These are phyloP conservation scores for Penicillium nordicum DNA, from an alignment of 2,329 filamentous ascomycete species.

Conservation along the genomic window DNA sequence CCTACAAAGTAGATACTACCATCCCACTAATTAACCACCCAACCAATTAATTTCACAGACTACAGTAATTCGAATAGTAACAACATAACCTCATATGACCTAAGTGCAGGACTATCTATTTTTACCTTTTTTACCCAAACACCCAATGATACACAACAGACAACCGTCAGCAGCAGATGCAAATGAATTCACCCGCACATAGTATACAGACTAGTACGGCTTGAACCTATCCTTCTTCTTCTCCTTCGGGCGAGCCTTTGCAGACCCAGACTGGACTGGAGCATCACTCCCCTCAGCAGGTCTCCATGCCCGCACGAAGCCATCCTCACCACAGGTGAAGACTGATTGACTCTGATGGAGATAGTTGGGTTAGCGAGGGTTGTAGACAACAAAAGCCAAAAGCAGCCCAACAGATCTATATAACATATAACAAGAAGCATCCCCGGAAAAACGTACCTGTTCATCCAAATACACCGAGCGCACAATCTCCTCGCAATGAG, in stretches of 20 bases:
- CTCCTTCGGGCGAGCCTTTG: conserved; percentile 31
- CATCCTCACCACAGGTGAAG: conserved; percentile 47
- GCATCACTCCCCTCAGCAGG: conserved; percentile 20
- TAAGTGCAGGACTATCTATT: conserved; percentile 9
- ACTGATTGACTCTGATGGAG: conserved; percentile 35
- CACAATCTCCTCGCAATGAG: conserved; percentile 49
- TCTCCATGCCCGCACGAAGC: conserved; percentile 41
- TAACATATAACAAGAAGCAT: background rate
- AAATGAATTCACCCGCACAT: conserved; percentile 3
- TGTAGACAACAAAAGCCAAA: background rate
- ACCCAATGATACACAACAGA: conserved; percentile 19
- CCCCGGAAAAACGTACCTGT: conserved; percentile 32
- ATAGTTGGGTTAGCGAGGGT: background rate
- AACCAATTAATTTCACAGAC: background rate
- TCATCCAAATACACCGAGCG: conserved; percentile 47
- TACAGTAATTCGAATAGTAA: background rate
- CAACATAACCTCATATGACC: background rate
- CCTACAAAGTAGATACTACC: background rate
- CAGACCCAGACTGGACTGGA: conserved; percentile 14
- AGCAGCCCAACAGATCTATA: background rate
- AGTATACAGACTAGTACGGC: conserved; percentile 31
- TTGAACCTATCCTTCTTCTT: conserved; percentile 40
- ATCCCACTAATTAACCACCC: background rate
- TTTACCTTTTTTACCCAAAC: conserved; percentile 9
- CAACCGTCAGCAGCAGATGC: background rate